Conservation (phyloP, 2,329 filamentous ascomycete species). For the Massarina eburnea region DNA sequence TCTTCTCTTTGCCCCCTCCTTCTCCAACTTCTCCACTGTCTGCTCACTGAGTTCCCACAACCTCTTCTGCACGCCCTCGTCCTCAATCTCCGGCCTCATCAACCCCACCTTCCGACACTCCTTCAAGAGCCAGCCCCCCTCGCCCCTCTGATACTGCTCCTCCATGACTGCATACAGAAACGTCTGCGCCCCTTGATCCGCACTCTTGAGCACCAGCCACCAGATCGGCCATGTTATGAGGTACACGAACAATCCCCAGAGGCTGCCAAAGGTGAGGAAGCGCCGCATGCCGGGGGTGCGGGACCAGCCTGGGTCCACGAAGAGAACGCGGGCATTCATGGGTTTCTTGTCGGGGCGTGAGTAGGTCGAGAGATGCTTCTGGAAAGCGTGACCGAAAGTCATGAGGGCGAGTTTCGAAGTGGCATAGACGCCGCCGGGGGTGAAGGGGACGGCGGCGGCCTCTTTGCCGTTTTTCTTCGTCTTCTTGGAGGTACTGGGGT, state of each 20-base stretch:
- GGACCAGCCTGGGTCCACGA: constrained; percentile 83
- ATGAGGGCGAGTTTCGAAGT: constrained; percentile 72
- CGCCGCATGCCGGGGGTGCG: constrained; percentile 85
- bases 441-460: constrained; percentile 41
- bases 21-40: constrained; percentile 81
- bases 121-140: constrained; percentile 77
- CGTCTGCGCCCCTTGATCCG: constrained; percentile 80
- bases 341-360: constrained; percentile 80
- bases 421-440: constrained; percentile 50
- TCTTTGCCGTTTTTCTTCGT: constrained; percentile 52
- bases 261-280: constrained; percentile 81
- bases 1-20: constrained; percentile 68
- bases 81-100: constrained; percentile 70
- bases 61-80: constrained; percentile 78
- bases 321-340: constrained; percentile 78
- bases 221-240: constrained; percentile 75
- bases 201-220: constrained; percentile 87
- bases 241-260: constrained; percentile 79
- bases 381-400: constrained; percentile 85
- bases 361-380: constrained; percentile 86
- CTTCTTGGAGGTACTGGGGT: constrained; percentile 54
- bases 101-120: constrained; percentile 80
- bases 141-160: constrained; percentile 63
- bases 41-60: constrained; percentile 84
- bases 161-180: constrained; percentile 88